Conservation (phyloP, 2,329 filamentous ascomycete species). For the Aspergillus neotritici region DNA sequence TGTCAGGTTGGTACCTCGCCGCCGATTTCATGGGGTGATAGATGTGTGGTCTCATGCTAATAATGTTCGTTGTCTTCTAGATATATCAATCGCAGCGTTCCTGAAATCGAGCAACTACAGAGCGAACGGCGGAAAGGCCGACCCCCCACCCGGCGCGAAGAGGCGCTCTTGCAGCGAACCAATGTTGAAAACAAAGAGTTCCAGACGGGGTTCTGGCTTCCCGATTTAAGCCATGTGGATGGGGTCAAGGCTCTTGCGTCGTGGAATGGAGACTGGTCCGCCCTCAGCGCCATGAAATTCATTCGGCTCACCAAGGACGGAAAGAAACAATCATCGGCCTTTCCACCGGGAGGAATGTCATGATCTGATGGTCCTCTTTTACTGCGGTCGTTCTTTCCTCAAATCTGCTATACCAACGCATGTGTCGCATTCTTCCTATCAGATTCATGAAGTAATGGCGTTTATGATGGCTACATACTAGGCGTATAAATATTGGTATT, state of each 20-base stretch:
- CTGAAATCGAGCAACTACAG: constrained; percentile 43
- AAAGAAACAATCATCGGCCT: constrained; percentile 61
- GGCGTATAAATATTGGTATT: no score
- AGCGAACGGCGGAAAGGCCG: constrained; percentile 69
- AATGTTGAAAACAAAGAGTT: constrained; percentile 71
- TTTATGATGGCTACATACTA: no score
- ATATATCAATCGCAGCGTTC: constrained; percentile 33
- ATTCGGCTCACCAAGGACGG: constrained; percentile 65
- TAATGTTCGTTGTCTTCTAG: constrained; percentile 14
- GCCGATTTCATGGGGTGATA: neutral
- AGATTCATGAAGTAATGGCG: constrained; percentile 4
- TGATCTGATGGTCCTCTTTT: constrained; percentile 4
- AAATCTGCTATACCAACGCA: no score
- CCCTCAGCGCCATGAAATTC: constrained; percentile 70
- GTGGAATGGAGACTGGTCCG: constrained; percentile 83
- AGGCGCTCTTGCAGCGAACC: constrained; percentile 67
- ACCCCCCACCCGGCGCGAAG: constrained; percentile 70
- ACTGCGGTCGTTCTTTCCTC: neutral
- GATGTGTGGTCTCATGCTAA: no score
- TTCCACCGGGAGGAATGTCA: constrained; percentile 31
- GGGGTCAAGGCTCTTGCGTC: constrained; percentile 60
- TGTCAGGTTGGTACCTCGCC: constrained; percentile 46
- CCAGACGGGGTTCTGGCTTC: constrained; percentile 71
- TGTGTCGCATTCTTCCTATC: no score
- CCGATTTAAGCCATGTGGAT: constrained; percentile 65